phyloP scores from a whole-genome alignment of 139 green algal species.

The Ulvella scutata region DNA sequence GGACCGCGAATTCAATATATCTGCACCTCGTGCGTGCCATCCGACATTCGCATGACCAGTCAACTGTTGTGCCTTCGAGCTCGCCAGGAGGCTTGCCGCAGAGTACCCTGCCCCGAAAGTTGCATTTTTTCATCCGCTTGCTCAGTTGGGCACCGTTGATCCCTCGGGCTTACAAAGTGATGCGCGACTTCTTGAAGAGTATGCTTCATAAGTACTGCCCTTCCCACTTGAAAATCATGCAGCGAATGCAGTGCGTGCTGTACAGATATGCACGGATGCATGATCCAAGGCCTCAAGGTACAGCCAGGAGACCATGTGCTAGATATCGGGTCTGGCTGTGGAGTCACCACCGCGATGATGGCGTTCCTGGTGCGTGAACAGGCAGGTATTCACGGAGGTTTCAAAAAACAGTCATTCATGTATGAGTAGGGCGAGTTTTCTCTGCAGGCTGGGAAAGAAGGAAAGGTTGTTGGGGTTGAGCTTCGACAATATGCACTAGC shows the following conservation, averaged over 20 bases:
- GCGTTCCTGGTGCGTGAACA: neutral
- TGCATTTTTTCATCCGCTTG: neutral
- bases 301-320: neutral
- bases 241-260: neutral
- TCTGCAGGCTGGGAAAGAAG: neutral
- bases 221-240: neutral
- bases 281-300: neutral
- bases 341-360: neutral
- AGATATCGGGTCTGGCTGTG: neutral
- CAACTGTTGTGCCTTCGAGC: neutral
- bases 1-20: constrained; percentile 1
- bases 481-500: neutral
- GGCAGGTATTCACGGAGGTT: neutral
- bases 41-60: neutral
- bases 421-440: no score
- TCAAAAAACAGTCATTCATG: no score
- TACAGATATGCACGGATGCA: constrained; percentile 4
- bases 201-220: neutral
- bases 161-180: neutral
- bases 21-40: neutral
- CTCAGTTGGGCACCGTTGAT: neutral
- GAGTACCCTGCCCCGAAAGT: neutral
- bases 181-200: neutral
- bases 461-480: neutral
- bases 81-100: neutral